Base-by-base conservation (phyloP, 345 rosid species). In the Noccaea caerulescens region DNA sequence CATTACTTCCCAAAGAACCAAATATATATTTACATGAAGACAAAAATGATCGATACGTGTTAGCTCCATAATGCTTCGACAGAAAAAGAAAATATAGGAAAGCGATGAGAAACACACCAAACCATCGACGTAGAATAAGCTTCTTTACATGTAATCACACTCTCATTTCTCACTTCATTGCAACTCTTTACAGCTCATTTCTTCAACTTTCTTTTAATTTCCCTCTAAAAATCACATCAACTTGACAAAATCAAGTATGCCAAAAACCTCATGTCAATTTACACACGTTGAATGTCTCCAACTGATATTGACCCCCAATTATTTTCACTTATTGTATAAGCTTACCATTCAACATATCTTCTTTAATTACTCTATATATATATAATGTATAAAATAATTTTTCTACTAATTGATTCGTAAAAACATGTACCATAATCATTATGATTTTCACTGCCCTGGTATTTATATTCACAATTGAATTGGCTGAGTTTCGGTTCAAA, bases 131-230 rank as follows among this genome's bases (percentile, higher is more conserved):
- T 61, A 16, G 75, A 69, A 45, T 63, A 57, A 56, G 66, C 60
- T 59, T 76, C 79, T 69, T 75, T 75, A 75, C 73, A 74, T 52
- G 73, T 67, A 68, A 75, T 62, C 58, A 60, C 75, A 55, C 71
- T 69, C 55, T 55, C 55, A 55, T 69, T 11, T 49, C 37, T 76
- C 71, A 69, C 79, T 76, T 58, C 75, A 47, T 63, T 25, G 16
- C 45, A 49, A 44, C 62, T 64, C 76, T 76, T 76, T 76, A 64
- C 79, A 76, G 33, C 58, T 54, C 76, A 76, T 63, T 39, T 49
- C 61, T 50, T 41, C 23, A 44, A 53, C 78, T 75, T 75, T 75
- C 51, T 37, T 37, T 3, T 44, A 36, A 4, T 44, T 6, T 14
- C 57, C 32, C 51, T 34, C 8, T 27, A 16, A 60, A 68, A 20